Evolutionary conservation across 108 stramenopile genomes (phyloP), one percentile per base, ranked within the genome.

Genomic region (Stephanodiscus triporus): DNA sequence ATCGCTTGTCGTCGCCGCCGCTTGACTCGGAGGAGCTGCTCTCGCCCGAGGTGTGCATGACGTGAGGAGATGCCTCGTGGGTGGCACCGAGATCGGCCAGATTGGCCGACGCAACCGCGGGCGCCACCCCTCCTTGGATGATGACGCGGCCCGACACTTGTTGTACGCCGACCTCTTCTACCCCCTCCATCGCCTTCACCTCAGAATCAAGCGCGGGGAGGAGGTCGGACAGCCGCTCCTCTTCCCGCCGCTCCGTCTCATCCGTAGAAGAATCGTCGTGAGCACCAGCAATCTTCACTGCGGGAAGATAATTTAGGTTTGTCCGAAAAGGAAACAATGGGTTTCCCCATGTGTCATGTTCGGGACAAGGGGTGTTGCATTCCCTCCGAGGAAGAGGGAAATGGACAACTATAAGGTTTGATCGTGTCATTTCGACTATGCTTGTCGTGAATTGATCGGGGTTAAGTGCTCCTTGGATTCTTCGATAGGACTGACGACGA

Each of bases 261-360:
- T 6, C 50, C 40, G 17, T 13, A 23, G 54, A 60, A 65, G 63
- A 65, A 76, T 68, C 75, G 47, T 63, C 68, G 55, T 62, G 67
- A 22, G 78, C 78, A 80, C 78, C 78, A 80, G 78, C 68, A 67
- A 55, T 72, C 78, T 80, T 69, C 78, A 80, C 78, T 80, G 78
- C 78, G 78, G 78, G 78, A 80, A 80, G 78, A 77, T 51, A 62
- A 59, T 43, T 58, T 66, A 62, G 51, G 26, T 59, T 66, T 54
- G 54, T 56, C 56, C 23, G 38, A 63, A 55, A 43, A 27, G 30
- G 11, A 45, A 6, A 23, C 10, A 38, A 17, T 54, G 19, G 47
- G 22, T 11, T 9, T 37, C 45, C 11, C 19, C 6, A 45, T 11
- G 26, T 24, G n/a, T 40, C n/a, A 57, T 53, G 17, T 60, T 59